Conservation (phyloP, 352 stramenopile species). For the Thraustochytrium sp. region DNA sequence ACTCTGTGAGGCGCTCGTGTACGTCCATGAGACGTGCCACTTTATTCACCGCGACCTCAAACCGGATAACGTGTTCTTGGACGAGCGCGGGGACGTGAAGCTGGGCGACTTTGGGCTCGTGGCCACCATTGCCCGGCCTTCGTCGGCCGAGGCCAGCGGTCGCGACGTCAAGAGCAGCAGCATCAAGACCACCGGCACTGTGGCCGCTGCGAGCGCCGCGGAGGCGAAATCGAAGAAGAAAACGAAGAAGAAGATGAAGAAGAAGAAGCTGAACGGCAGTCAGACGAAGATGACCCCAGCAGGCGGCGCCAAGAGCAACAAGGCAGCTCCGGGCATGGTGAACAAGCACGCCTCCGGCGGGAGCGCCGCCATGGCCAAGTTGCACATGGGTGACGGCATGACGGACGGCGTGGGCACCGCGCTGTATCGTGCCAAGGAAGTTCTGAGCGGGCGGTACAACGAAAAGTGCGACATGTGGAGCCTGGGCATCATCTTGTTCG, state of each 20-base stretch:
- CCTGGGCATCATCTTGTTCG: constrained; percentile 88
- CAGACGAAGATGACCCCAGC: too few species aligned
- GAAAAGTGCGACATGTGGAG: constrained; percentile 90
- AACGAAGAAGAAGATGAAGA: not conserved
- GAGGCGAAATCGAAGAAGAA: not conserved
- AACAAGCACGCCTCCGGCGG: too few species aligned
- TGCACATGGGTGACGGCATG: not conserved
- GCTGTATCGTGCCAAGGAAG: constrained; percentile 88
- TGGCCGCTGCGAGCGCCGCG: too few species aligned
- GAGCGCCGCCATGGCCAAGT: too few species aligned
- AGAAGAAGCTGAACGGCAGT: not conserved
- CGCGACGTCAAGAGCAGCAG: too few species aligned
- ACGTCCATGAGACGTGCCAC: constrained; percentile 78
- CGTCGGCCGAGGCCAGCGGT: not conserved
- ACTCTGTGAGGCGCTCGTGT: constrained; percentile 86
- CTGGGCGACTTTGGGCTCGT: constrained; percentile 90
- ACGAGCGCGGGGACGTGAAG: constrained; percentile 80
- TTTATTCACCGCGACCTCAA: constrained; percentile 89
- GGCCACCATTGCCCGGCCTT: constrained; percentile 50
- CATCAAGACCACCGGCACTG: too few species aligned
- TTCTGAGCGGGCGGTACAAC: constrained; percentile 83
- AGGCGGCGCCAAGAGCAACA: not conserved
- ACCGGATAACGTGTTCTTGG: constrained; percentile 87
- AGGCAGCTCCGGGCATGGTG: not conserved
- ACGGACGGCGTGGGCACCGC: constrained; percentile 87